Evolutionary conservation across 2,329 filamentous ascomycete species (phyloP), one percentile per base, ranked within the genome.

Genomic region (Colletotrichum kahawae): DNA sequence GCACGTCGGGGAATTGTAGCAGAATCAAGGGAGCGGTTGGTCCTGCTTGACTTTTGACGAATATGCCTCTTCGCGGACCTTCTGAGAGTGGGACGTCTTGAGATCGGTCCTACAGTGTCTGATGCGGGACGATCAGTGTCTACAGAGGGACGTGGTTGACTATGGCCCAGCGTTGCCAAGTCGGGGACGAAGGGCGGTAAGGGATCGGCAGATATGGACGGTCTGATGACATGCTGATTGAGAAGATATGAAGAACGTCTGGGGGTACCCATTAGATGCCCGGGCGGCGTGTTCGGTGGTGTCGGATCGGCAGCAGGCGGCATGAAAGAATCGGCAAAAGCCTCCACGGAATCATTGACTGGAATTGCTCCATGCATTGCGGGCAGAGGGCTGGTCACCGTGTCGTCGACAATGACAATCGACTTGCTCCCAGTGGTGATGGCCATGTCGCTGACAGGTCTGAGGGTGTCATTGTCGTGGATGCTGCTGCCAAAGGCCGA

Each of bases 341-440:
- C 86, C 64, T 91, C 90, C 2, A 88, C 83, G 3, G 90, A 90
- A 13, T 84, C 83, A 69, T 85, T 87, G 5, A 82, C 83, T 3
- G 83, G 82, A 9, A 90, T 80, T 38, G 86, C 86, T 10, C 87
- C 89, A 10, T 89, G 87, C 89, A 92, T 90, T 12, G 85, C 78
- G 1, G 88, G 84, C n/a, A 88, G 82, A 10, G 90, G 85, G 7
- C 86, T 84, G 0, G 88, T 85, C 18, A 89, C 78, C 1, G 92
- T 93, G 36, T 91, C 92, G 74, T 97, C 95, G 43, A 98, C 92
- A 80, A 98, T 97, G 70, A 98, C 90, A 78, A 98, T 97, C 0
- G 95, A 98, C 81, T 96, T 93, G 87, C 95, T 98, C n/a, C 95
- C 94, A 13, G 89, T 88, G 0, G 95, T 97, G 59, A 96, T 90